Evolutionary conservation across 1,284 basidiomycete species (phyloP).

Genomic region (Gomphus bonarii): DNA sequence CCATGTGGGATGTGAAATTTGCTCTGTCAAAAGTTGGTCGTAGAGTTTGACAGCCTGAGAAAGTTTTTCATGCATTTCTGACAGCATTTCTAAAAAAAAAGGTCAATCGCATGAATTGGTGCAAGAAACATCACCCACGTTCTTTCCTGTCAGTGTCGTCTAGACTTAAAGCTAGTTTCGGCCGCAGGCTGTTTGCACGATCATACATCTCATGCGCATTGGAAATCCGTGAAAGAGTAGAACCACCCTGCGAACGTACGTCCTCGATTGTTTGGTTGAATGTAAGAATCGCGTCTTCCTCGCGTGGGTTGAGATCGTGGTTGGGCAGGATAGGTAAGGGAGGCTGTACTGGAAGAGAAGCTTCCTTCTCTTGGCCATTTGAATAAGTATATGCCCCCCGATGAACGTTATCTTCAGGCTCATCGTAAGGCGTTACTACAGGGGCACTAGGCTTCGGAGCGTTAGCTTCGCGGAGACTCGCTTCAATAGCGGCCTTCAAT

Average conservation of each 20-base stretch:
- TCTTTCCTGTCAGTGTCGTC: constrained; percentile 86
- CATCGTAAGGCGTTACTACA: constrained; percentile 36
- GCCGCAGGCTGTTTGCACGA: constrained; percentile 71
- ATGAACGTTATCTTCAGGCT: constrained; percentile 26
- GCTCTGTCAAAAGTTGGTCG: constrained; percentile 79
- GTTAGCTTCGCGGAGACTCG: constrained; percentile 79
- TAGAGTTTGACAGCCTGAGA: constrained; percentile 87
- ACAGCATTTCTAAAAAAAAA: constrained; percentile 55
- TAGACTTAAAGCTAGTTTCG: constrained; percentile 76
- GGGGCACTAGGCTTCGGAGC: constrained; percentile 76
- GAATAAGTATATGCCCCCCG: constrained; percentile 15
- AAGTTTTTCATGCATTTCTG: constrained; percentile 90
- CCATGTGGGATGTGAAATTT: constrained; percentile 65
- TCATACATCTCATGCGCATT: constrained; percentile 78
- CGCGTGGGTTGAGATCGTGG: constrained; percentile 71
- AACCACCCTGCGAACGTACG: constrained; percentile 67
- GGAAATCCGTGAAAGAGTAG: constrained; percentile 70
- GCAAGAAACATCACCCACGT: constrained; percentile 38
- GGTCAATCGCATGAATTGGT: neutral
- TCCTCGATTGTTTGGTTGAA: constrained; percentile 87
- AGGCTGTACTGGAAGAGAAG: constrained; percentile 28
- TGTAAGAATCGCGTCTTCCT: constrained; percentile 77
- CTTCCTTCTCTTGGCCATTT: neutral
- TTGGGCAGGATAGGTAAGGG: constrained; percentile 42
- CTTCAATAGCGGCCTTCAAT: constrained; percentile 90